A percentile compares a stretch with the other conserved stretches of the same genome.
These are phyloP conservation scores for Colletotrichum sp. DNA, from an alignment of 2,329 filamentous ascomycete genomes.

Conservation along the genomic window DNA sequence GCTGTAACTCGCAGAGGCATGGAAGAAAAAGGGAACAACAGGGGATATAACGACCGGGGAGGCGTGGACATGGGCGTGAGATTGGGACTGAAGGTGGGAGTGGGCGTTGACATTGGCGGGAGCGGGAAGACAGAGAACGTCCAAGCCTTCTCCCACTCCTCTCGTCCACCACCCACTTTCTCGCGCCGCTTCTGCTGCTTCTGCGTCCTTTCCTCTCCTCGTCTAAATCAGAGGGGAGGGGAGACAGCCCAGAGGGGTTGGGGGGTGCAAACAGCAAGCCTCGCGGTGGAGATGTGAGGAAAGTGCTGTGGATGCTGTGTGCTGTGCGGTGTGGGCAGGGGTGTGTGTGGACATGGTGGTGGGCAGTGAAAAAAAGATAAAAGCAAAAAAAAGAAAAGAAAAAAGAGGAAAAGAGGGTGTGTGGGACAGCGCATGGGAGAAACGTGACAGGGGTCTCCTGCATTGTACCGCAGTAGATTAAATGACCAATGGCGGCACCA, in stretches of 20 bases:
- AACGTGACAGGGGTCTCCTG: constrained; percentile 54
- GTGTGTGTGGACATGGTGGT: not conserved
- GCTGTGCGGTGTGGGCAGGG: not conserved
- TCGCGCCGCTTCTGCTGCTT: not conserved
- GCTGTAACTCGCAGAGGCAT: constrained; percentile 16
- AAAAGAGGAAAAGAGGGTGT: constrained; percentile 21
- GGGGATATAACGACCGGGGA: constrained; percentile 20
- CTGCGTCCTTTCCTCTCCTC: not conserved
- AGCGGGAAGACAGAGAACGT: not conserved
- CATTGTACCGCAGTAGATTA: constrained; percentile 49
- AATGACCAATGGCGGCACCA: constrained; percentile 52
- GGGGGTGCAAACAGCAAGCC: not conserved
- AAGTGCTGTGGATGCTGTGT: not conserved
- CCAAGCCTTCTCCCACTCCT: not conserved
- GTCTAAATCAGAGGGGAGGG: not conserved
- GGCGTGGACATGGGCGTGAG: not conserved
- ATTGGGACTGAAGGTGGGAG: not conserved
- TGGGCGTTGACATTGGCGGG: not conserved
- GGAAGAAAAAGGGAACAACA: constrained; percentile 12
- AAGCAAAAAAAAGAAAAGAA: not conserved
- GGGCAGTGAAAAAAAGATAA: not conserved
- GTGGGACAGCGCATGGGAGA: constrained; percentile 55
- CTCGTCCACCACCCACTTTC: not conserved
- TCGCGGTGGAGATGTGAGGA: not conserved
- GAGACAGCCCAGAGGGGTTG: not conserved